phyloP scores from a whole-genome alignment of 2,329 filamentous ascomycete genomes.

The Hypoxylon sp. region DNA sequence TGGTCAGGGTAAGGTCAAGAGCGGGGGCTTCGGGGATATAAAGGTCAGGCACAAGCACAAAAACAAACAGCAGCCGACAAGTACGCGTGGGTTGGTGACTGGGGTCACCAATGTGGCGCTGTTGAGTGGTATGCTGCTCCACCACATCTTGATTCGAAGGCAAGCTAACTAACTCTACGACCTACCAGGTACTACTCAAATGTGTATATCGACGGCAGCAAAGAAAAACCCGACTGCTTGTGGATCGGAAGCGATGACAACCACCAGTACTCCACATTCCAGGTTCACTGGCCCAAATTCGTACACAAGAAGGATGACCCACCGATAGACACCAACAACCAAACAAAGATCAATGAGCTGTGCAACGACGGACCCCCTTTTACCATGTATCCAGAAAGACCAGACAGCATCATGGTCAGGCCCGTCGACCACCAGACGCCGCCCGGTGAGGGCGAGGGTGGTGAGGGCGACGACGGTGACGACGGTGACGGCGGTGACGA shows the following conservation, averaged over 20 bases:
- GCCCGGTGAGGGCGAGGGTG: neutral
- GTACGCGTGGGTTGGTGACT: too few species aligned
- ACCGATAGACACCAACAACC: constrained; percentile 12
- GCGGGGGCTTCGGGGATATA: constrained; percentile 35
- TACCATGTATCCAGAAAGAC: constrained; percentile 32
- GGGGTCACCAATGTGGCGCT: too few species aligned
- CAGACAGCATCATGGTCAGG: constrained; percentile 30
- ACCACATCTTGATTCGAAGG: neutral
- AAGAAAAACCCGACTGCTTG: constrained; percentile 32
- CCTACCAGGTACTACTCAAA: constrained; percentile 38
- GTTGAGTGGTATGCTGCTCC: constrained; percentile 30
- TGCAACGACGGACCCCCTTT: constrained; percentile 33
- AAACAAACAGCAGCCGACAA: constrained; percentile 29
- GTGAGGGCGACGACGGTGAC: neutral
- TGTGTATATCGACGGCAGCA: constrained; percentile 27
- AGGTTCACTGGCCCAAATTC: constrained; percentile 46
- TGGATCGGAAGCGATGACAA: constrained; percentile 41
- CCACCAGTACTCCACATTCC: constrained; percentile 42
- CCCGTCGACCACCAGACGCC: constrained; percentile 19
- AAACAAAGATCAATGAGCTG: constrained; percentile 31
- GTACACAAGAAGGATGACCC: constrained; percentile 9
- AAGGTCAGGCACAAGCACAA: constrained; percentile 27
- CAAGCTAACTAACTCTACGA: neutral
- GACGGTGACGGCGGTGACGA: too few species aligned
- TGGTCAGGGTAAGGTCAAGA: constrained; percentile 32